phyloP scores from a whole-genome alignment of 345 rosid genomes.

The Cardamine occulta region DNA sequence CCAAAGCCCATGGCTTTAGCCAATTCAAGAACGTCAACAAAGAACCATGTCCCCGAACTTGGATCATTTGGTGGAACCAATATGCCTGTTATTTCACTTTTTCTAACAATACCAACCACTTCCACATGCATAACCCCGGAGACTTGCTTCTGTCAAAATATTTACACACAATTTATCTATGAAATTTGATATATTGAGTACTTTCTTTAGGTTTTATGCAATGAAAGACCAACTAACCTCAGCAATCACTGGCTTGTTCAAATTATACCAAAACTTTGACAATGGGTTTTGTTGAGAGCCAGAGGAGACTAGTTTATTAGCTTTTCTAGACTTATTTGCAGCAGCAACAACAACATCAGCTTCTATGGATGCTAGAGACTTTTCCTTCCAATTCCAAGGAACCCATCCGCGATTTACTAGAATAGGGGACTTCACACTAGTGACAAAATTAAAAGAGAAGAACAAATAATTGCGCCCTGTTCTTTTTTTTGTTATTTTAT shows the following conservation, averaged over 20 bases:
- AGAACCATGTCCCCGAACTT: slow-evolving; percentile 63
- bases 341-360: slow-evolving; percentile 7
- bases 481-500: not conserved
- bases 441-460: slow-evolving; percentile 12
- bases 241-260: slow-evolving; percentile 38
- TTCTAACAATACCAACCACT: slow-evolving; percentile 74
- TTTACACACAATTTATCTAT: slow-evolving; percentile 5
- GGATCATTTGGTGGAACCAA: slow-evolving; percentile 70
- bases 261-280: slow-evolving; percentile 64
- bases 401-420: slow-evolving; percentile 94
- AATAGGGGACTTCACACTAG: slow-evolving; percentile 70
- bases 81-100: slow-evolving; percentile 71
- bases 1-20: slow-evolving; percentile 65
- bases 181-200: not conserved
- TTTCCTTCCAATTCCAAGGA: slow-evolving; percentile 80
- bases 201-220: not conserved
- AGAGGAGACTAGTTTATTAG: slow-evolving; percentile 31
- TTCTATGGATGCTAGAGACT: slow-evolving; percentile 43
- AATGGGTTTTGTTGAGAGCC: slow-evolving; percentile 39
- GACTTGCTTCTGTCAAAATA: slow-evolving; percentile 46
- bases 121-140: slow-evolving; percentile 50
- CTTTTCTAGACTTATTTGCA: slow-evolving; percentile 42
- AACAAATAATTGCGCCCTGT: not conserved
- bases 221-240: slow-evolving; percentile 46
- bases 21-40: slow-evolving; percentile 67